Evolutionary conservation across 495 filamentous ascomycete genomes (phyloP), one percentile per base, ranked within the genome.

Genomic region (Penicillium daleae): DNA sequence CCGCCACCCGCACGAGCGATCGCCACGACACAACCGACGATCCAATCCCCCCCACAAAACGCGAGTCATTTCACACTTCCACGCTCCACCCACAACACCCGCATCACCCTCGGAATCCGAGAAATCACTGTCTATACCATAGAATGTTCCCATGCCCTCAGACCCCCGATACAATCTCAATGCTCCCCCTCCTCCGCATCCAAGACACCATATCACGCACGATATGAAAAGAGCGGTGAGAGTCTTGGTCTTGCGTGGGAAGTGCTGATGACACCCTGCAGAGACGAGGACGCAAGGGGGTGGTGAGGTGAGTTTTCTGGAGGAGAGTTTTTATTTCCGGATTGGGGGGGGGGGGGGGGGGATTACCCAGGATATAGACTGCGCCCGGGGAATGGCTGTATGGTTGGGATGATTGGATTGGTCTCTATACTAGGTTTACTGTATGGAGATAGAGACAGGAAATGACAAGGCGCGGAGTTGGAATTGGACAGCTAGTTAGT

Each of bases 171-270:
- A 9, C 27, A 44, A 44, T 10, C n/a, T 46, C 42, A 6, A 12
- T n/a, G 0, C 31, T 39, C 42, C 46, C 22, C 44, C 49, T 39
- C 35, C 22, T 53, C 10, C 35, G 37, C 53, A 53, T 49, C 33
- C 1, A 5, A 49, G 46, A 17, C 6, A 10, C 29, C 39, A 27
- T 7, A 27, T 13, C 46, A 42, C 52, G 56, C 13, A 61, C 22
- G 40, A n/a, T 55, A 29, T 3, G 6, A 22, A 66, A 69, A 63
- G 52, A 71, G 69, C 69, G 69, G 69, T 71, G 69, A 65, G 62
- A 56, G 31, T 21, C 19, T 22, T 46, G 21, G 8, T 29, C 26
- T 49, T 55, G 44, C 17, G 53, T 17, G 22, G 39, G 27, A 55
- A 26, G 26, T 48, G 31, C 57, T 67, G 66, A 69, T 71, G 66